A percentile compares a stretch with the other conserved stretches of the same genome.
Conservation (phyloP, 202 grass and related monocot genomes). For the Eragrostis tef region DNA sequence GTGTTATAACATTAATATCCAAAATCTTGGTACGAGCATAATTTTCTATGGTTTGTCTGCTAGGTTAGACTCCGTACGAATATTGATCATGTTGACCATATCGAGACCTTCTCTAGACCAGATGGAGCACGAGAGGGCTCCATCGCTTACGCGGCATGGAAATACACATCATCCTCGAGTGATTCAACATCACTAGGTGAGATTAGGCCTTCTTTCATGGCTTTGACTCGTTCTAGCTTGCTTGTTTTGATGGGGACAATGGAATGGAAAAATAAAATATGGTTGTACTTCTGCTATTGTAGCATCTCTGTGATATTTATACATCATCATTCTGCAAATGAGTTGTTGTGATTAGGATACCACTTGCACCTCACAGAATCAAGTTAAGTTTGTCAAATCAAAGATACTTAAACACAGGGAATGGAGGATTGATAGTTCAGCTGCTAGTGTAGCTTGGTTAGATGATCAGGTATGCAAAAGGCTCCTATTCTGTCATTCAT, state of each 20-base stretch:
- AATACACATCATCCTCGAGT: conserved; percentile 58
- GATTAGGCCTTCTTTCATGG: conserved; percentile 34
- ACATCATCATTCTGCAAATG: conserved; percentile 8
- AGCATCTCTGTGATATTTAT: conserved; percentile 1
- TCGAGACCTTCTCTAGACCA: conserved; percentile 90
- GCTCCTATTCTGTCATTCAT: conserved; percentile 35
- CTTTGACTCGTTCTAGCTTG: conserved; percentile 16
- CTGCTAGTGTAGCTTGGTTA: conserved; percentile 87
- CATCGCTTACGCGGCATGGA: conserved; percentile 92
- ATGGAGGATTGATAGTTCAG: conserved; percentile 91
- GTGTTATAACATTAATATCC: conserved; percentile 32
- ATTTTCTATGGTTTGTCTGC: conserved; percentile 37
- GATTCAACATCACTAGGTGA: conserved; percentile 63
- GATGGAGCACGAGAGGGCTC: conserved; percentile 92
- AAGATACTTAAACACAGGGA: conserved; percentile 81
- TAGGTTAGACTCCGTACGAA: conserved; percentile 86
- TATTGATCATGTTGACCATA: conserved; percentile 78
- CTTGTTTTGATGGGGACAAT: conserved; percentile 17
- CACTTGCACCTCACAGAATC: conserved; percentile 24
- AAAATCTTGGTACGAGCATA: conserved; percentile 36
- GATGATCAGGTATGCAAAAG: conserved; percentile 77
- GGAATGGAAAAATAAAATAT: conserved; percentile 4
- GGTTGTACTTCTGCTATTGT: conserved; percentile 1
- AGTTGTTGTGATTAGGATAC: conserved; percentile 32
- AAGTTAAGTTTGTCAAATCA: conserved; percentile 74